Conservation (phyloP, 164 flowering plant genomes). For the Kalanchoe fedtschenkoi region DNA sequence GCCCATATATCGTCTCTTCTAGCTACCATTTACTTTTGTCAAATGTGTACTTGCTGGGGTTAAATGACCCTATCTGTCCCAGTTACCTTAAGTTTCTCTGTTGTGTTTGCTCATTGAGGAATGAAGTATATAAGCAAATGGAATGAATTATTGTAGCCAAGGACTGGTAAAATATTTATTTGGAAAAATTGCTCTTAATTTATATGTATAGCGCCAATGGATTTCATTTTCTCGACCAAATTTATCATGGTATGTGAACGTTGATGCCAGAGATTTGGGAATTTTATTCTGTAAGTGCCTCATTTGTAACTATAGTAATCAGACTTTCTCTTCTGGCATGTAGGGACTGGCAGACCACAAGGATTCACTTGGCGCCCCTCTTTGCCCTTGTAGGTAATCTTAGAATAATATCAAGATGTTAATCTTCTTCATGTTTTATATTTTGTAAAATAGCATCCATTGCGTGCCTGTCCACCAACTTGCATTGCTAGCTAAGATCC, state of each 20-base stretch:
- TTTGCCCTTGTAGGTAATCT: slow-evolving; percentile 92
- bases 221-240: background rate
- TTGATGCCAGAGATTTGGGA: background rate
- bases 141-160: too few relatives aligned
- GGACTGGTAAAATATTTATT: too few relatives aligned
- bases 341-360: slow-evolving; percentile 91
- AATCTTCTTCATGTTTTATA: background rate
- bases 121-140: too few relatives aligned
- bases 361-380: slow-evolving; percentile 93
- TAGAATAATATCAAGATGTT: background rate
- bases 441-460: background rate
- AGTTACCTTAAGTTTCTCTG: too few relatives aligned
- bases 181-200: too few relatives aligned
- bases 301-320: background rate
- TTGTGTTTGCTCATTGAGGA: too few relatives aligned
- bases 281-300: background rate
- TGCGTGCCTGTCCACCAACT: background rate
- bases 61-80: too few relatives aligned
- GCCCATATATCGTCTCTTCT: too few relatives aligned
- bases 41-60: too few relatives aligned
- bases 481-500: background rate
- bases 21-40: too few relatives aligned
- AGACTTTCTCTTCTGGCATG: background rate
- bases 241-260: background rate
- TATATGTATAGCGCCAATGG: background rate